These are phyloP conservation scores for Lactarius evosmus DNA, from an alignment of 768 basidiomycete genomes.

Conservation along the genomic window DNA sequence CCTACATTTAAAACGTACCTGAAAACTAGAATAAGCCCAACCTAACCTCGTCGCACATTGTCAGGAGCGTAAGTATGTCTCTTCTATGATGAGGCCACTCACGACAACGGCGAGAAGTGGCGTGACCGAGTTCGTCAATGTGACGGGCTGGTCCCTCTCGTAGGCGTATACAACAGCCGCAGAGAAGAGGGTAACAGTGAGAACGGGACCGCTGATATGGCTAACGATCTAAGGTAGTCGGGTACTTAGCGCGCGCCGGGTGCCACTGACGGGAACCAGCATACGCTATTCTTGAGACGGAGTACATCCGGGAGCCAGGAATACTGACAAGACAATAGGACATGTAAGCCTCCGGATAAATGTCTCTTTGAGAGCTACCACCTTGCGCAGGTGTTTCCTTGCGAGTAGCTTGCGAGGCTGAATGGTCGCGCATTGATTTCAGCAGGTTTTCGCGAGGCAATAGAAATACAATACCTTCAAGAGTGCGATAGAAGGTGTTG, in stretches of 20 bases:
- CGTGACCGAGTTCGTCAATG: slow-evolving; percentile 78
- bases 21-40: slow-evolving; percentile 86
- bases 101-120: slow-evolving; percentile 90
- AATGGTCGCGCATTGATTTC: background rate
- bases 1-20: slow-evolving; percentile 49
- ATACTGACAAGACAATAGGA: slow-evolving; percentile 45
- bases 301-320: slow-evolving; percentile 90
- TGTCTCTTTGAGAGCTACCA: background rate
- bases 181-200: slow-evolving; percentile 79
- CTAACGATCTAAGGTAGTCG: slow-evolving; percentile 53
- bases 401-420: slow-evolving; percentile 26
- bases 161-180: slow-evolving; percentile 56
- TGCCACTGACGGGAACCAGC: slow-evolving; percentile 31
- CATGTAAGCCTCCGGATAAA: background rate
- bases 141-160: slow-evolving; percentile 54
- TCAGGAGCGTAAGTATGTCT: slow-evolving; percentile 3
- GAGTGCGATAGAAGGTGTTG: background rate
- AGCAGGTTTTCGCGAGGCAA: background rate
- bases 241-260: slow-evolving; percentile 16
- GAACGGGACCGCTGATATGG: slow-evolving; percentile 74
- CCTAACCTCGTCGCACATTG: slow-evolving; percentile 42
- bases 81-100: slow-evolving; percentile 32
- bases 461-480: background rate
- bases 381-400: slow-evolving; percentile 27
- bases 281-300: slow-evolving; percentile 76